These are phyloP conservation scores for Dioscorea alata DNA, from an alignment of 106 monocot genomes.

Conservation along the genomic window DNA sequence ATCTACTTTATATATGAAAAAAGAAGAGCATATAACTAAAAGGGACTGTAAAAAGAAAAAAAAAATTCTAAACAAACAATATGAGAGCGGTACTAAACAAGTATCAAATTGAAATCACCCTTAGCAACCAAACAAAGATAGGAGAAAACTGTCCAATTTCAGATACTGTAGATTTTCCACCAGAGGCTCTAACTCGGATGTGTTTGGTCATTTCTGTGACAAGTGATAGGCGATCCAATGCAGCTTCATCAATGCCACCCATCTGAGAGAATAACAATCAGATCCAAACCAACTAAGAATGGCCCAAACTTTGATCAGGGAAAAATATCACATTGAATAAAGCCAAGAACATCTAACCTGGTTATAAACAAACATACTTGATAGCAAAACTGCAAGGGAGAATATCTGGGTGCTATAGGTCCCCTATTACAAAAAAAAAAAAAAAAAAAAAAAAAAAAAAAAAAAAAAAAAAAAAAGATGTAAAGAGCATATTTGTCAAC, in stretches of 20 bases:
- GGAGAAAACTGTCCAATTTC: conserved; percentile 81
- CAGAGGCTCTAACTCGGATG: conserved; percentile 88
- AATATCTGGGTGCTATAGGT: conserved; percentile 94
- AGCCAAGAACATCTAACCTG: conserved; percentile 37
- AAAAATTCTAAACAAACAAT: neutral
- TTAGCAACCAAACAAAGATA: conserved; percentile 68
- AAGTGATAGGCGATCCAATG: conserved; percentile 89
- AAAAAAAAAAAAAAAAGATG: neutral
- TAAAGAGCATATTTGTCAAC: neutral
- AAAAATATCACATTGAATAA: neutral
- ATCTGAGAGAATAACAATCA: conserved; percentile 39
- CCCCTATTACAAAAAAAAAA: conserved; percentile 36
- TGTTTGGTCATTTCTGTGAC: conserved; percentile 97
- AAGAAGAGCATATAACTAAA: too few relatives aligned
- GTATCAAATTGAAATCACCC: conserved; percentile 22
- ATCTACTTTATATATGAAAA: neutral
- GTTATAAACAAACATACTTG: conserved; percentile 96
- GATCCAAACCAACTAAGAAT: neutral
- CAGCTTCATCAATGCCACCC: conserved; percentile 99
- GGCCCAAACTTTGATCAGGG: too few relatives aligned
- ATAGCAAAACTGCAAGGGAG: conserved; percentile 85
- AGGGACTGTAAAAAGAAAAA: neutral
- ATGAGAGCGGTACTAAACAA: neutral
- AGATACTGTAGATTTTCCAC: conserved; percentile 54
- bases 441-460: neutral